phyloP scores from a whole-genome alignment of 495 filamentous ascomycete species.

The Hypomontagnella submonticulosa region DNA sequence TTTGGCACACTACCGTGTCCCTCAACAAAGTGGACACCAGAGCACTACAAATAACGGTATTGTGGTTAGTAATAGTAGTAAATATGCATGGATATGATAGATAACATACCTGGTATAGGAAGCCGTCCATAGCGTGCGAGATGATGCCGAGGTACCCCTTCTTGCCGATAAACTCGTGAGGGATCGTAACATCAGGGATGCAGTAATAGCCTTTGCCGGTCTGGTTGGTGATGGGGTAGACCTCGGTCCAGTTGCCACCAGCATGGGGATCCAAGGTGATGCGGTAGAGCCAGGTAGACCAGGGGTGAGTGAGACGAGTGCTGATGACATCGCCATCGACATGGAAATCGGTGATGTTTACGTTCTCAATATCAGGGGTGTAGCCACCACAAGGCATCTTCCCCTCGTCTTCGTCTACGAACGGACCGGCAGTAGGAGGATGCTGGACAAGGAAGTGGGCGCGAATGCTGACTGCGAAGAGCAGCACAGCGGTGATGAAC shows the following conservation, averaged over 20 bases:
- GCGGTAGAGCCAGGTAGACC: conserved; percentile 58
- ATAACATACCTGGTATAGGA: conserved; percentile 60
- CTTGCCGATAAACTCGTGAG: conserved; percentile 58
- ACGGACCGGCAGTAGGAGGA: conserved; percentile 56
- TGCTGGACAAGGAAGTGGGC: conserved; percentile 61
- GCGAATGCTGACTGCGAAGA: conserved; percentile 49
- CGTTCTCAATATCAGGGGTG: conserved; percentile 49
- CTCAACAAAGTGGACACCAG: conserved; percentile 61
- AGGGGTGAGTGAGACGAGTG: conserved; percentile 55
- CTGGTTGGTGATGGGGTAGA: conserved; percentile 59
- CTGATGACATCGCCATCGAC: conserved; percentile 60
- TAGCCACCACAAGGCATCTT: conserved; percentile 61
- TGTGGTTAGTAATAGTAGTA: background rate
- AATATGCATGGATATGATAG: background rate
- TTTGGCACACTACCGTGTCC: conserved; percentile 45
- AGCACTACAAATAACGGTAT: conserved; percentile 51
- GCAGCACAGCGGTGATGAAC: conserved; percentile 33
- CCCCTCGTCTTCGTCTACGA: conserved; percentile 56
- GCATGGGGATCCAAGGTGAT: background rate
- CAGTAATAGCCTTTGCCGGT: conserved; percentile 60
- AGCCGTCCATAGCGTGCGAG: conserved; percentile 56
- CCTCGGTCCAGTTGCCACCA: conserved; percentile 59
- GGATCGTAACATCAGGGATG: conserved; percentile 51
- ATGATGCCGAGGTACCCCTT: conserved; percentile 61
- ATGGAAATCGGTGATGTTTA: conserved; percentile 58